Evolutionary conservation across 331 rosid species (phyloP), one percentile per base, ranked within the genome.

Genomic region (Quercus phellos): DNA sequence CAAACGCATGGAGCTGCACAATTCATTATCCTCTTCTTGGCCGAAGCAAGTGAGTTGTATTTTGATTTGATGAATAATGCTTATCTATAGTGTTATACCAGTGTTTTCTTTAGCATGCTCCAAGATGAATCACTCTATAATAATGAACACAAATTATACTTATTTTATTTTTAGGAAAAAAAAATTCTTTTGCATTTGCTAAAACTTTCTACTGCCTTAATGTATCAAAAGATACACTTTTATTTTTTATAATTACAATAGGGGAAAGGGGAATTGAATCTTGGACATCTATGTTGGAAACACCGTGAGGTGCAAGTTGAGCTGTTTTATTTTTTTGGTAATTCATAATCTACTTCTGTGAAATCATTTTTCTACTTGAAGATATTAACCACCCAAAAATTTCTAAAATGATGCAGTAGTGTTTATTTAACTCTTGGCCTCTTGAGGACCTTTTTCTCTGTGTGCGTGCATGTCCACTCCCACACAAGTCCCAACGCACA

Each of bases 1-100:
- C 58, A 94, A 88, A 81, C 94, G 93, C 75, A 92, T 92, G 99
- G 97, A 90, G 81, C 88, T 94, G 76, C 97, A 94, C 22, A 94
- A 94, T 73, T 89, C 97, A 19, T 81, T 94, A 74, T 90, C 99
- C 76, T 92, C 97, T 13, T 88, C 78, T 55, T 88, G 96, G 96
- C 94, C 97, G 16, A 92, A 94, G 82, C 98, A 94, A 85, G 99
- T 90, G 70, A 85, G 86, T 77, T 75, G 1, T 67, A 51, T 53
- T 21, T 43, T 51, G 27, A 27, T 55, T 69, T 54, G 46, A 64
- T 30, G 54, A 30, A 30, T 75, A 43, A 6, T 58, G 19, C 34
- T 10, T 42, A 38, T 27, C 68, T 42, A 53, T 58, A 38, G 9
- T 19, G n/a, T 35, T 50, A 43, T 10, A 17, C 11, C 3, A 34